A percentile compares a stretch with the other conserved stretches of the same genome.
Conservation (phyloP, 2,329 filamentous ascomycete genomes). For the Neodidymelliopsis sp. region DNA sequence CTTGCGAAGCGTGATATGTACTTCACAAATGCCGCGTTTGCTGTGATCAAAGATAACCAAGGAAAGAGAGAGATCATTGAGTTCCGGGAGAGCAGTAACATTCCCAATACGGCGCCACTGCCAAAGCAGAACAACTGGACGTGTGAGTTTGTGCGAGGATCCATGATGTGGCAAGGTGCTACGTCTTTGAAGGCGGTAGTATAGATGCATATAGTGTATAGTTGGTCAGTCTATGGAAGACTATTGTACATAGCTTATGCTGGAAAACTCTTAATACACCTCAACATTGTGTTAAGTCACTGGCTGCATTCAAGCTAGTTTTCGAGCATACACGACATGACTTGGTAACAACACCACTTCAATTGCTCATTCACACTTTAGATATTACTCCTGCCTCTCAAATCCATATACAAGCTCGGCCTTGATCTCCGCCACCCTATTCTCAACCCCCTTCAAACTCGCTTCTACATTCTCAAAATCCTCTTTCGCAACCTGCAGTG, state of each 20-base stretch:
- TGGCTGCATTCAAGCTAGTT: too few species aligned
- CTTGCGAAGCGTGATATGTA: slow-evolving; percentile 33
- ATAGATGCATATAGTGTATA: too few species aligned
- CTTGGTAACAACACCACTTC: too few species aligned
- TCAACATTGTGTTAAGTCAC: too few species aligned
- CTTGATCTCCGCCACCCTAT: slow-evolving; percentile 9
- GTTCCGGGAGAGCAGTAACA: slow-evolving; percentile 43
- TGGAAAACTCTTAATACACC: too few species aligned
- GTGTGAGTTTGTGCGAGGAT: slow-evolving; percentile 26
- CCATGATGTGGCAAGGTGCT: too few species aligned
- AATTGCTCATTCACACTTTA: neutral
- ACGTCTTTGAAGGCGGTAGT: too few species aligned
- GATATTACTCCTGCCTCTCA: neutral
- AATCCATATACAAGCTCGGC: slow-evolving; percentile 14
- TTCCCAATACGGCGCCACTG: slow-evolving; percentile 36
- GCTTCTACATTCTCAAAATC: slow-evolving; percentile 23
- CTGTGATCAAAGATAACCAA: slow-evolving; percentile 33
- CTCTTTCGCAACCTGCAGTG: slow-evolving; percentile 22
- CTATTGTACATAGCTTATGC: too few species aligned
- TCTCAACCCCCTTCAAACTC: slow-evolving; percentile 13
- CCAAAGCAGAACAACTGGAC: slow-evolving; percentile 34
- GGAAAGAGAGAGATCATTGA: slow-evolving; percentile 40
- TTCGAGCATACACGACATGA: too few species aligned
- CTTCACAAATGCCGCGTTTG: slow-evolving; percentile 43
- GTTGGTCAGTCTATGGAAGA: too few species aligned